Conservation (phyloP, 345 rosid species). For the Arabidopsis suecica region DNA sequence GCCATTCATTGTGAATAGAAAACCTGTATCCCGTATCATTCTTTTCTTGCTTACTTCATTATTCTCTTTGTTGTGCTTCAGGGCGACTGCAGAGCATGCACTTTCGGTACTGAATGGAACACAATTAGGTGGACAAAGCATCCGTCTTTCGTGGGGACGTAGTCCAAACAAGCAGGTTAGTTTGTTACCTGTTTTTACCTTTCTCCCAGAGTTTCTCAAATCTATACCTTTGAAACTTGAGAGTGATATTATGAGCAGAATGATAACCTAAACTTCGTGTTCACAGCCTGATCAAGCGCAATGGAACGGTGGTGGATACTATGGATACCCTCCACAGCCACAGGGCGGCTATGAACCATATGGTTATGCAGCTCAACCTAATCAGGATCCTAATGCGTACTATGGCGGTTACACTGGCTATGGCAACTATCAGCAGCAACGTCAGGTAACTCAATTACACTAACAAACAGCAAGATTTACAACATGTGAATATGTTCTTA, state of each 20-base stretch:
- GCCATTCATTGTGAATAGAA: background rate
- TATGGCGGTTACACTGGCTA: conserved; percentile 88
- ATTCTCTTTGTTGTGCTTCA: conserved; percentile 32
- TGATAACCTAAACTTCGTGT: conserved; percentile 28
- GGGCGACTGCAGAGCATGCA: conserved; percentile 88
- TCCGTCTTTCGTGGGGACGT: conserved; percentile 98
- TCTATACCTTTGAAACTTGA: background rate
- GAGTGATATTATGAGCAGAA: background rate
- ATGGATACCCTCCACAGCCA: conserved; percentile 46
- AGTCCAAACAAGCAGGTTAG: conserved; percentile 91
- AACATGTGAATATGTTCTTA: conserved; percentile 4
- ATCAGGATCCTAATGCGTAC: conserved; percentile 85
- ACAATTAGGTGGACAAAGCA: conserved; percentile 78
- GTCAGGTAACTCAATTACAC: conserved; percentile 21
- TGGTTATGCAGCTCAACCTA: conserved; percentile 64
- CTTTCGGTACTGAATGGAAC: conserved; percentile 73
- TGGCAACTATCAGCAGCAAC: conserved; percentile 70
- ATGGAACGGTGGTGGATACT: conserved; percentile 72
- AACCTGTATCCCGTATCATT: background rate
- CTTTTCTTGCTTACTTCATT: conserved; percentile 4
- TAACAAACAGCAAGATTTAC: background rate
- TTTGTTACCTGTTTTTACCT: background rate
- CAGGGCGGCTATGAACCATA: conserved; percentile 91
- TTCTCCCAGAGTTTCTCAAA: background rate
- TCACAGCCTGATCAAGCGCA: conserved; percentile 79